Evolutionary conservation across 2,329 filamentous ascomycete species (phyloP).

Genomic region (Bipolaris gigantea): DNA sequence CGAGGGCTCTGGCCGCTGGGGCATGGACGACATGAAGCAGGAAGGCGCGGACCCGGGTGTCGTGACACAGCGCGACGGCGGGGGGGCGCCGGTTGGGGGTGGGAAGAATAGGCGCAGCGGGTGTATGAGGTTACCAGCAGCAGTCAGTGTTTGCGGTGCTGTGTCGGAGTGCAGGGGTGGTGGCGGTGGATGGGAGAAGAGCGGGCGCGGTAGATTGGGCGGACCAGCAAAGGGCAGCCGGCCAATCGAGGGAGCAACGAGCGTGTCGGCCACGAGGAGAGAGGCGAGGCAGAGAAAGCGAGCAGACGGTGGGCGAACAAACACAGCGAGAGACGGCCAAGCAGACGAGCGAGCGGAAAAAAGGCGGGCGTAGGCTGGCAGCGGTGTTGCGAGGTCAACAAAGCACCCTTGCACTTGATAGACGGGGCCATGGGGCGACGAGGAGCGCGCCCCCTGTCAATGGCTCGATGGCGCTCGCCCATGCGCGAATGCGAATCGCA

Average conservation of each 20-base stretch:
- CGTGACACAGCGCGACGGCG: slow-evolving; percentile 17
- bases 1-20: slow-evolving; percentile 64
- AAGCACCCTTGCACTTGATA: slow-evolving; percentile 6
- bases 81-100: slow-evolving; percentile 1
- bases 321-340: slow-evolving; percentile 15
- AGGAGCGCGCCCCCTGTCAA: slow-evolving; percentile 9
- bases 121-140: slow-evolving; percentile 7
- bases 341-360: slow-evolving; percentile 27
- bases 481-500: slow-evolving; percentile 16
- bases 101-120: slow-evolving; percentile 15
- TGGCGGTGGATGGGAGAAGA: background rate
- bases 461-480: background rate
- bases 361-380: slow-evolving; percentile 7
- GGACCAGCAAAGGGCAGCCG: slow-evolving; percentile 35
- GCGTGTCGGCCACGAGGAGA: background rate
- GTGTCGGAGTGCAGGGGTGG: background rate
- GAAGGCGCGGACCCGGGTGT: slow-evolving; percentile 28
- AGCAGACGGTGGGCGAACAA: background rate
- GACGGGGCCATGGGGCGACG: slow-evolving; percentile 11
- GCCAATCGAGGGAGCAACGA: slow-evolving; percentile 23
- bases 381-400: slow-evolving; percentile 34
- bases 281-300: background rate
- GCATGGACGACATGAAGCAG: slow-evolving; percentile 53
- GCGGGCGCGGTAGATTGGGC: slow-evolving; percentile 10
- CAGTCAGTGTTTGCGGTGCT: slow-evolving; percentile 1